Evolutionary conservation across 371 early-diverging fungal genomes (phyloP), one percentile per base, ranked within the genome.

Genomic region (Sporodiniella umbellata): DNA sequence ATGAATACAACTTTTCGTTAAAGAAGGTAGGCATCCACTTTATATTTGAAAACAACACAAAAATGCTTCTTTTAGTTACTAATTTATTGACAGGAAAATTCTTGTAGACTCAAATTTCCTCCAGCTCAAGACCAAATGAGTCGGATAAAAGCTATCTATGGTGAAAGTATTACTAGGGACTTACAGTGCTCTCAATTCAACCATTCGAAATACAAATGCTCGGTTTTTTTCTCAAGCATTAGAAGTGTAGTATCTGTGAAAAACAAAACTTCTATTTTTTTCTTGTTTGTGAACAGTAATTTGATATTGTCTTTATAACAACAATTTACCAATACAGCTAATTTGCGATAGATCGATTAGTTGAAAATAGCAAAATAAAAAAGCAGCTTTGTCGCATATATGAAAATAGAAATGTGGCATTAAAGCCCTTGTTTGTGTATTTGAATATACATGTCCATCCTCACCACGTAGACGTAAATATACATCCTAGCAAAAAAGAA

Each of bases 401-500:
- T 57, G 46, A 68, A 10, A 58, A 75, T 23, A 77, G 84, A 40
- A 70, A 93, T 5, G 87, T 90, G 25, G 90, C 87, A 57, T 79
- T 79, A 21, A 73, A 81, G 1, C 83, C 89, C 57, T 89, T 90
- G 1, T 93, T 94, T 72, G 73, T 92, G 3, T 96, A 95, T 63
- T 39, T 98, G 28, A 80, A 82, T 30, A 60, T 97, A 24, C 66
- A 75, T 14, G 72, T 95, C 37, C 72, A 78, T n/a, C 85, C 90
- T 0, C 66, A 83, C 24, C 85, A 86, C 47, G 89, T 99, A 0
- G 99, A 99, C 71, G 99, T 99, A 4, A 99, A 99, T 68, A 94
- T 99, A 0, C 99, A 99, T 72, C 99, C 99, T 0, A 94, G 97
- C 30, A 99, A 99, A 58, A 80, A 83, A 18, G 93, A 95, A 79